Evolutionary conservation across 2,329 filamentous ascomycete genomes (phyloP).

Genomic region (Albifimbria verrucaria): DNA sequence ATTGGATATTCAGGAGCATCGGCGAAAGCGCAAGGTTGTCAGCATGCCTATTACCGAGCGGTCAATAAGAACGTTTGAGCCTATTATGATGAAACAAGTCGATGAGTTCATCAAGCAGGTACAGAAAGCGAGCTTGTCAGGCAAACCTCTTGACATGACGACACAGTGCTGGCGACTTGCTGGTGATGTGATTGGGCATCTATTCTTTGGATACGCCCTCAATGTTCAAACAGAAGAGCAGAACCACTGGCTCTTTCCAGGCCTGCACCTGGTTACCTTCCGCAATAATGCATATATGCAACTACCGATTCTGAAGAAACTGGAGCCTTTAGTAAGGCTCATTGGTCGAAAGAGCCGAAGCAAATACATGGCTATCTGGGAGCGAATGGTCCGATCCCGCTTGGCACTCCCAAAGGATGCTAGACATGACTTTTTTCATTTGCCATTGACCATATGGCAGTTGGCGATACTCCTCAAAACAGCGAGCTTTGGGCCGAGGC

Average conservation of each 20-base stretch:
- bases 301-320: background rate
- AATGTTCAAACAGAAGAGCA: background rate
- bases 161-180: conserved; percentile 5
- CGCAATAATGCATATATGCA: background rate
- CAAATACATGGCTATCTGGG: background rate
- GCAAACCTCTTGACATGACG: conserved; percentile 10
- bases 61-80: conserved; percentile 11
- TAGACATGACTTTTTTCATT: conserved; percentile 8
- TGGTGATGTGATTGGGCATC: conserved; percentile 11
- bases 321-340: background rate
- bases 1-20: conserved; percentile 8
- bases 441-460: background rate
- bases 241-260: background rate
- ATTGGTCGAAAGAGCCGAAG: background rate
- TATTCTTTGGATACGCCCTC: background rate
- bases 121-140: background rate
- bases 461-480: background rate
- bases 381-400: conserved; percentile 5
- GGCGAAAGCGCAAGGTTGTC: conserved; percentile 8
- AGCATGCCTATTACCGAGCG: conserved; percentile 8
- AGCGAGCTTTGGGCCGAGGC: background rate
- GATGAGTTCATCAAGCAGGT: conserved; percentile 10
- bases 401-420: conserved; percentile 6
- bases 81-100: conserved; percentile 8
- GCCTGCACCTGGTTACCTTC: background rate